Base-by-base conservation (phyloP, 495 filamentous ascomycete species). In the Penicillium verhagenii region DNA sequence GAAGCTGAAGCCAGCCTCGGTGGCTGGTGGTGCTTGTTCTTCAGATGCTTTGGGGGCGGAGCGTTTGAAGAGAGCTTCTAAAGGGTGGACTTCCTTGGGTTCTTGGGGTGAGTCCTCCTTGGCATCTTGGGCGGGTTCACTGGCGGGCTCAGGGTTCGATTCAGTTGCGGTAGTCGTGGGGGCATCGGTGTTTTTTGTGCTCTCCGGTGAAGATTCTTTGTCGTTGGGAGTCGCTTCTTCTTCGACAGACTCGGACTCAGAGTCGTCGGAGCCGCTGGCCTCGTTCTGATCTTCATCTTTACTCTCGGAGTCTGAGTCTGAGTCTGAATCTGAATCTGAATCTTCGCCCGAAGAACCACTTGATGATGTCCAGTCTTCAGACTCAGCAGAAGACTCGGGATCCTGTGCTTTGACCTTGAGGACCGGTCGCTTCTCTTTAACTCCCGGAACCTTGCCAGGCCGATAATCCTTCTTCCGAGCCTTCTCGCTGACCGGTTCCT, bases 11-110 rank as follows among this genome's bases (percentile, higher is more conserved):
- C 78, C 78, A 13, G 78, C 76, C 10, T 77, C 73, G 45, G 77
- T 69, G 16, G 73, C 75, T 18, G 77, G 69, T 8, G 61, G 66
- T 14, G 72, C 67, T 29, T 73, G 73, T 2, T 67, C 55, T 6
- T 69, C 62, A 13, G 70, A 62, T 16, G 63, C 50, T 10, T 63
- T 2, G 77, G 69, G n/a, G 20, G 79, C 70, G 1, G 85, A 77
- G 10, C 83, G 83, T 64, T 96, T 96, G 78, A 92, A 97, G 7
- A 97, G 81, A 0, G 90, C 89, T 73, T 97, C 92, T 10, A 96
- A 75, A 0, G 92, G 92, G 58, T 96, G 91, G 11, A 94, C 75
- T 57, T 88, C 85, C 60, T 72, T 76, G 16, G 59, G 40, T 57
- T 87, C 85, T 60, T 72, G 75, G 18, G 59, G 40, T 24, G 60